Evolutionary conservation across 2,329 filamentous ascomycete species (phyloP), one percentile per base, ranked within the genome.

Genomic region (Xylariaceae sp.): DNA sequence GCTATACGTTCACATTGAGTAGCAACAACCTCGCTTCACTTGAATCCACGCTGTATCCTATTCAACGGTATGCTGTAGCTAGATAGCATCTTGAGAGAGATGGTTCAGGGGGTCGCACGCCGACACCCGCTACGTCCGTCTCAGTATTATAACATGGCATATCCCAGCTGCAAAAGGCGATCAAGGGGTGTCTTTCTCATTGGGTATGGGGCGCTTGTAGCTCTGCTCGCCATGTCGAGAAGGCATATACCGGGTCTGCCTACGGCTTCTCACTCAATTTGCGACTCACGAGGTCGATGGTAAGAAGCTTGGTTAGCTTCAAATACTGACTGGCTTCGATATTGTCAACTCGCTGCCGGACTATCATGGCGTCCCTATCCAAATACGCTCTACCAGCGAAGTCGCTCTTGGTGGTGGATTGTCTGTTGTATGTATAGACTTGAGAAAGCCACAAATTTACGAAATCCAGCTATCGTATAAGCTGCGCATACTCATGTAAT

Each of bases 1-100:
- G 47, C 36, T 23, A 33, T 26, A 21, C 23, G 33, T 29, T 14
- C 34, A n/a, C 17, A 26, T 27, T 38, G 23, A 45, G 9, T n/a
- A 23, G 16, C 16, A 14, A 14, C n/a, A 19, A 40, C 21, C 6
- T 24, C 21, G n/a, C n/a, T n/a, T n/a, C n/a, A n/a, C n/a, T n/a
- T n/a, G n/a, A n/a, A n/a, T n/a, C 21, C 21, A 24, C 21, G 21
- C 21, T 11, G 21, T 24, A 11, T 11, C 7, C 21, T 24, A 24
- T 11, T 6, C 11, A 24, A 24, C 11, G 6, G 21, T 24, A 24
- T 24, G 6, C 11, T 7, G 11, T 24, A 24, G 6, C 6, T 24
- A 24, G 21, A 24, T 11, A 6, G 21, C 21, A 24, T 24, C 21
- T 24, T 24, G 21, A 6, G 7, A 6, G 21, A 7, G 21, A 11